These are phyloP conservation scores for Penicillium malachiteum DNA, from an alignment of 495 filamentous ascomycete species.

Conservation along the genomic window DNA sequence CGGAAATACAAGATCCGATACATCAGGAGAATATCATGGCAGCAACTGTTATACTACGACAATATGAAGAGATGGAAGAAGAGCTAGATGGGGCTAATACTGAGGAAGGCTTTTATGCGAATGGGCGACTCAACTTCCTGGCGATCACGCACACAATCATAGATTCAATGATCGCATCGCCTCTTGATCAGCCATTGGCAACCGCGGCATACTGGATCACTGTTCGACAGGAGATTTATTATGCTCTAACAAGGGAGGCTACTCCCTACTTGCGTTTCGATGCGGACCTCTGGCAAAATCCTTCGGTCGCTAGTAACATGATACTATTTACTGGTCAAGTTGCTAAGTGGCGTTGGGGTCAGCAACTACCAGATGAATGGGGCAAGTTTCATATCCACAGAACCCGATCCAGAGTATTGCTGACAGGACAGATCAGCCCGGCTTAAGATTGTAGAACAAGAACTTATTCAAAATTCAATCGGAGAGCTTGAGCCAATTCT, in stretches of 20 bases:
- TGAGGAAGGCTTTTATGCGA: neutral
- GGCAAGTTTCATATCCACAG: slow-evolving; percentile 5
- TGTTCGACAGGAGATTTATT: slow-evolving; percentile 29
- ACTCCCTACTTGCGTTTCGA: slow-evolving; percentile 14
- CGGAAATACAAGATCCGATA: slow-evolving; percentile 12
- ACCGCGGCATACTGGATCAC: slow-evolving; percentile 28
- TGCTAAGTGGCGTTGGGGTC: slow-evolving; percentile 25
- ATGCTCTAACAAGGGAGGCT: slow-evolving; percentile 21
- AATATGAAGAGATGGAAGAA: slow-evolving; percentile 34
- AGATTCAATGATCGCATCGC: slow-evolving; percentile 23
- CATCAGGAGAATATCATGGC: slow-evolving; percentile 32
- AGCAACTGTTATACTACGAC: slow-evolving; percentile 27
- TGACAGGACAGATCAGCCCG: slow-evolving; percentile 10
- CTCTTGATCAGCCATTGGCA: slow-evolving; percentile 19
- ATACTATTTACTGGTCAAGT: slow-evolving; percentile 26
- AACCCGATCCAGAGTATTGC: neutral
- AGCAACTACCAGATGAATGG: slow-evolving; percentile 16
- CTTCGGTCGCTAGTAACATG: slow-evolving; percentile 22
- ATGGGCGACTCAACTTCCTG: slow-evolving; percentile 20
- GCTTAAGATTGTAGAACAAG: slow-evolving; percentile 16
- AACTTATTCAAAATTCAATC: slow-evolving; percentile 10
- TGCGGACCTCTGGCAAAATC: slow-evolving; percentile 7
- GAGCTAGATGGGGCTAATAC: slow-evolving; percentile 18
- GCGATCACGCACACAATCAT: slow-evolving; percentile 27
- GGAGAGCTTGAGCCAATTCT: slow-evolving; percentile 22